Evolutionary conservation across 2,329 filamentous ascomycete genomes (phyloP).

Genomic region (Pestalotiopsis sp.): DNA sequence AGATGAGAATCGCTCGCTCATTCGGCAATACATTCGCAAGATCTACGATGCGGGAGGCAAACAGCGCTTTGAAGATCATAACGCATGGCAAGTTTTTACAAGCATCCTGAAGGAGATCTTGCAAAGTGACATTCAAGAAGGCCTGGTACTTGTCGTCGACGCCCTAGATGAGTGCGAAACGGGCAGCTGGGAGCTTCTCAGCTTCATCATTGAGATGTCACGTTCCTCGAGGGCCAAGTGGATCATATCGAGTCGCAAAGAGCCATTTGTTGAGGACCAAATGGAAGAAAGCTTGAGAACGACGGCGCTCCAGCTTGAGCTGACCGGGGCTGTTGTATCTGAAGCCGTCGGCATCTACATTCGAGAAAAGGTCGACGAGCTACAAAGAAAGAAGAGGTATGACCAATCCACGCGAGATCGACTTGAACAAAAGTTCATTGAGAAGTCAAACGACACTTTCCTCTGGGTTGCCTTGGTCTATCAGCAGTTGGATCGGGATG

Average conservation of each 20-base stretch:
- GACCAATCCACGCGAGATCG: neutral
- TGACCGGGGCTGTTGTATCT: constrained; percentile 37
- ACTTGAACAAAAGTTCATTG: neutral
- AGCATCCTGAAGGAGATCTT: constrained; percentile 44
- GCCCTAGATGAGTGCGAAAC: constrained; percentile 47
- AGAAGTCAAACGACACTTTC: constrained; percentile 40
- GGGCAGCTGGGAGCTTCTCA: constrained; percentile 33
- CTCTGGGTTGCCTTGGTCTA: constrained; percentile 48
- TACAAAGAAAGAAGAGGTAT: constrained; percentile 7
- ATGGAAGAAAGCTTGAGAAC: constrained; percentile 25
- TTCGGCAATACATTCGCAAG: constrained; percentile 33
- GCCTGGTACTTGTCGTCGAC: constrained; percentile 43
- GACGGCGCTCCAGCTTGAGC: constrained; percentile 35
- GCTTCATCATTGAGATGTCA: constrained; percentile 31
- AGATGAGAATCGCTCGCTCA: constrained; percentile 30
- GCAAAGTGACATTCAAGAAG: constrained; percentile 31
- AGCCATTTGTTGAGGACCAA: constrained; percentile 34
- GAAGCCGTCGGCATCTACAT: constrained; percentile 41
- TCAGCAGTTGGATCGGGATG: constrained; percentile 29
- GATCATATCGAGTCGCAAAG: constrained; percentile 47
- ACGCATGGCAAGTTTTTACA: constrained; percentile 40
- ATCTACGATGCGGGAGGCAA: constrained; percentile 33
- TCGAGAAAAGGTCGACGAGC: constrained; percentile 28
- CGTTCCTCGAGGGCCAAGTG: constrained; percentile 36
- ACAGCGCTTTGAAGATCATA: constrained; percentile 37